Base-by-base conservation (phyloP, 176 grass and related monocot species). In the Eleusine coracana region DNA sequence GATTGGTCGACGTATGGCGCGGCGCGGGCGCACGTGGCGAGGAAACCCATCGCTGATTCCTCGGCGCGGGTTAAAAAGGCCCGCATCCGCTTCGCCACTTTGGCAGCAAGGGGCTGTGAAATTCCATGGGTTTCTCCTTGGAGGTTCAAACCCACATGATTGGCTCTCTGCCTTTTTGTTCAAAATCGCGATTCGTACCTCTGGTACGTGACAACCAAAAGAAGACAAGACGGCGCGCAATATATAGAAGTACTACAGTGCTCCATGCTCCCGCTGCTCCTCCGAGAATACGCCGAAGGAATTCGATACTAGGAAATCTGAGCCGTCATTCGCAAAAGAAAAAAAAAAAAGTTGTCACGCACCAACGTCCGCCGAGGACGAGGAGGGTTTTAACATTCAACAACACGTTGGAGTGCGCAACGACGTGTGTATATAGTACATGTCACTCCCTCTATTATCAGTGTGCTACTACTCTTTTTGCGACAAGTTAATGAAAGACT, bases 141-240 rank as follows among this genome's bases (percentile, higher is more conserved):
- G 44, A 16, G 72, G 72, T 74, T 54, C 71, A 74, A 74, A 74
- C 16, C 10, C 71, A 18, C 71, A 74, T 37, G 71, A 55, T 74
- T 74, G 71, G 71, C 28, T 20, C 31, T 20, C 13, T 0, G 6
- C 14, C 29, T 15, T 18, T 38, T 20, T 15, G 15, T 68, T 66
- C 29, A 66, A 66, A 66, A 15, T 31, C 63, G 34, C 5, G 63
- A 66, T 66, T 66, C 63, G 63, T 66, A 66, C 63, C 5, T 34
- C 31, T 34, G 14, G 13, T 66, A 39, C 31, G 6, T 37, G 65
- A 38, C 65, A 68, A 68, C 31, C 13, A 36, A 13, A 36, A 38
- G 31, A 20, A 6, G 65, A 34, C 65, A 39, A 66, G 28, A 3
- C 25, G 52, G 52, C 8, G 44, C 10, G 44, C 44, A 11, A 46